These are phyloP conservation scores for Epichloe brachyelytri DNA, from an alignment of 2,329 filamentous ascomycete species.

Conservation along the genomic window DNA sequence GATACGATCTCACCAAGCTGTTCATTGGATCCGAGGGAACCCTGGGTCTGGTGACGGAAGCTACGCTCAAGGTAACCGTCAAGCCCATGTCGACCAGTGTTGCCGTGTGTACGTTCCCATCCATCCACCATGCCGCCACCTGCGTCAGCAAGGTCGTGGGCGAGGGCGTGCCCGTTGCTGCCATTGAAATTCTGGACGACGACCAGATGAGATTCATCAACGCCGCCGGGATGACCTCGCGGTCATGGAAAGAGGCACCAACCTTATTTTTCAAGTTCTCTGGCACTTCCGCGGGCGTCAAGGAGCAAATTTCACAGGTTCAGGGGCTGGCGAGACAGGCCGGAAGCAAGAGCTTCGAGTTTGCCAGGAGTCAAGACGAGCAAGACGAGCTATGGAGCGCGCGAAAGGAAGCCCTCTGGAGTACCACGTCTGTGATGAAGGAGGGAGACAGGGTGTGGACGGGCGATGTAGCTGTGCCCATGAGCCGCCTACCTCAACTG, in stretches of 20 bases:
- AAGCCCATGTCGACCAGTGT: slow-evolving; percentile 70
- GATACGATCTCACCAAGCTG: slow-evolving; percentile 80
- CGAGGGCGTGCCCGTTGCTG: slow-evolving; percentile 71
- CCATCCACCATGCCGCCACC: slow-evolving; percentile 57
- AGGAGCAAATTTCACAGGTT: slow-evolving; percentile 64
- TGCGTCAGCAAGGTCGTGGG: slow-evolving; percentile 73
- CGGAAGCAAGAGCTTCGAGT: slow-evolving; percentile 61
- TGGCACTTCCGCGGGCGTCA: slow-evolving; percentile 55
- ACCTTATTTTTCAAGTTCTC: slow-evolving; percentile 80
- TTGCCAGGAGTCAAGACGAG: slow-evolving; percentile 57
- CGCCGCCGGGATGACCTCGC: slow-evolving; percentile 50
- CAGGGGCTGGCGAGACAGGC: slow-evolving; percentile 46
- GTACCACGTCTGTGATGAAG: slow-evolving; percentile 54
- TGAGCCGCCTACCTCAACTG: slow-evolving; percentile 58
- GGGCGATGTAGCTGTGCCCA: slow-evolving; percentile 74
- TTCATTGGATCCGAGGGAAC: slow-evolving; percentile 91
- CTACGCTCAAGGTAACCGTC: slow-evolving; percentile 73
- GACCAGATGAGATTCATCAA: slow-evolving; percentile 70
- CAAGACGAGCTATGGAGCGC: slow-evolving; percentile 71
- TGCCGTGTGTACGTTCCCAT: slow-evolving; percentile 50
- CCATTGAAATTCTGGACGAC: slow-evolving; percentile 87
- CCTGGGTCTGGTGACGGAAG: slow-evolving; percentile 81
- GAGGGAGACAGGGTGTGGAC: slow-evolving; percentile 69
- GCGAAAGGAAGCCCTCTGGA: slow-evolving; percentile 74
- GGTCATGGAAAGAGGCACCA: slow-evolving; percentile 57